Percentiles rank a stretch among this genome's conserved stretches.
phyloP scores from a whole-genome alignment of 2,329 filamentous ascomycete genomes.

The Helicocarpus griseus region DNA sequence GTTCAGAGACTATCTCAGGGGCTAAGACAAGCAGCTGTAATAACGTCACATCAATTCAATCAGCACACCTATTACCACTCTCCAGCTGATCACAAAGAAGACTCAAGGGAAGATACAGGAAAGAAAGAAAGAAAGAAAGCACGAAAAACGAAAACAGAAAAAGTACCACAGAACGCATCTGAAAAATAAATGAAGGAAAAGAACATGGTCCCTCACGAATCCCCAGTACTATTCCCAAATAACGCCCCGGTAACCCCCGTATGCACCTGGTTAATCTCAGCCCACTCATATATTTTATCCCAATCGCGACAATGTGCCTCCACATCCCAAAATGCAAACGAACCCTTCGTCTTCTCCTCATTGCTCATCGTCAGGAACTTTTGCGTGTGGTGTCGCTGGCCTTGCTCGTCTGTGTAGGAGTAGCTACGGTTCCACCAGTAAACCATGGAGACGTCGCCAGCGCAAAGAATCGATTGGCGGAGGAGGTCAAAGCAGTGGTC shows the following conservation, averaged over 20 bases:
- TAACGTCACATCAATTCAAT: too few relatives aligned
- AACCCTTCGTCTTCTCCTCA: constrained; percentile 2
- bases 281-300: constrained; percentile 9
- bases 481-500: constrained; percentile 13
- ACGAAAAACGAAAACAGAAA: neutral
- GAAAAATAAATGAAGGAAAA: neutral
- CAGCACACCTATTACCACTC: too few relatives aligned
- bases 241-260: neutral
- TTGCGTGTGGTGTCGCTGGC: constrained; percentile 6
- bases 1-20: too few relatives aligned
- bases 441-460: constrained; percentile 8
- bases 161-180: neutral
- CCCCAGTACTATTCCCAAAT: neutral
- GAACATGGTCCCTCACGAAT: neutral
- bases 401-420: constrained; percentile 5
- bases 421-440: constrained; percentile 12
- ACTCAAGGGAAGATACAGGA: neutral
- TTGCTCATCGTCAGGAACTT: constrained; percentile 7
- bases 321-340: constrained; percentile 11
- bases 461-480: constrained; percentile 12
- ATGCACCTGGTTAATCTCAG: constrained; percentile 2
- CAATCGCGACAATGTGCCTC: constrained; percentile 8
- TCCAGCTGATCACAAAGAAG: too few relatives aligned
- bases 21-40: too few relatives aligned
- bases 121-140: neutral